Evolutionary conservation across 1,284 basidiomycete species (phyloP).

Genomic region (Ustilago trichophora): DNA sequence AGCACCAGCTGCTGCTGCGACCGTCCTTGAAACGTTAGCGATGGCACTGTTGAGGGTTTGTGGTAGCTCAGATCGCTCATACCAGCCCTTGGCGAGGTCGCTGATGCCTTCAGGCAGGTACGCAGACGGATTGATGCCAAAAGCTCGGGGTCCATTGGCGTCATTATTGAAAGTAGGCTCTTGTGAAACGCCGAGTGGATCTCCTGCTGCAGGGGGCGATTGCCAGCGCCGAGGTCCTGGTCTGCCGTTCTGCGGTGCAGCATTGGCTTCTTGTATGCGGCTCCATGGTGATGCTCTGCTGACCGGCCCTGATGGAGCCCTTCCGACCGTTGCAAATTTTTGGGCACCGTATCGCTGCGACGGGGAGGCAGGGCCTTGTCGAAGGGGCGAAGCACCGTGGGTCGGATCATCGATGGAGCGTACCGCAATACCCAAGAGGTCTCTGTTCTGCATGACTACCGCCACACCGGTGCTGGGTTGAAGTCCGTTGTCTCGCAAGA

Average conservation of each 20-base stretch:
- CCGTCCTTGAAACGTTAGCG: constrained; percentile 48
- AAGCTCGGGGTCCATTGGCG: constrained; percentile 11
- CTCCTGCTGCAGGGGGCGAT: background rate
- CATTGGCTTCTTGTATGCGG: constrained; percentile 3
- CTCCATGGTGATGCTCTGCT: constrained; percentile 24
- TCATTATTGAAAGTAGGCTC: too few relatives aligned
- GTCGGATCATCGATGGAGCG: background rate
- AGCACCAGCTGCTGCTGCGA: constrained; percentile 38
- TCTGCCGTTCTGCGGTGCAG: background rate
- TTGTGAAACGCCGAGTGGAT: constrained; percentile 25
- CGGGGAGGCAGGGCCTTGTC: background rate
- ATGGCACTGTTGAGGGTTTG: constrained; percentile 45
- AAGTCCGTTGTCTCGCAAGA: constrained; percentile 17
- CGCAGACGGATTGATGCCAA: constrained; percentile 38
- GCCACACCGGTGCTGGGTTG: constrained; percentile 46
- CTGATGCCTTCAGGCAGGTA: constrained; percentile 53
- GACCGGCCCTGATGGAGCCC: constrained; percentile 2
- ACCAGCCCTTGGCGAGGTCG: constrained; percentile 56
- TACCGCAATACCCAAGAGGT: constrained; percentile 33
- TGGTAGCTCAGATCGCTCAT: constrained; percentile 50
- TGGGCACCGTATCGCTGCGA: constrained; percentile 7
- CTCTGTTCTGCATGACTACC: constrained; percentile 51
- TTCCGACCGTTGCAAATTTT: constrained; percentile 41
- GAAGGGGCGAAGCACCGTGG: background rate
- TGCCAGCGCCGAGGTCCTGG: constrained; percentile 10